These are phyloP conservation scores for Digitaria exilis DNA, from an alignment of 202 grass and related monocot genomes.

Conservation along the genomic window DNA sequence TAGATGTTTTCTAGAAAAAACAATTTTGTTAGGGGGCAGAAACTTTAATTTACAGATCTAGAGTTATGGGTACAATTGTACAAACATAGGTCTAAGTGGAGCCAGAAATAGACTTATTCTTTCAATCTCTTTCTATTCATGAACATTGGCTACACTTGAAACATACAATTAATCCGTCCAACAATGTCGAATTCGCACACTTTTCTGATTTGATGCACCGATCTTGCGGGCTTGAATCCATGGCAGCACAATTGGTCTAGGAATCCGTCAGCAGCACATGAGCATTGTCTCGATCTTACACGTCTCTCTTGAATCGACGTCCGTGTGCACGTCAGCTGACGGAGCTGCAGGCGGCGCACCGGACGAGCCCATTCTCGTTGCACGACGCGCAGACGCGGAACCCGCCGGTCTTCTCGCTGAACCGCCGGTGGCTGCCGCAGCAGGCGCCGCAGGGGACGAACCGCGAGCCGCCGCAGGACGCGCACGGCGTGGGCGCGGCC, in stretches of 20 bases:
- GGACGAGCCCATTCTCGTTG: slow-evolving; percentile 94
- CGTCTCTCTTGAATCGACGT: background rate
- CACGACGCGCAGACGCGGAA: slow-evolving; percentile 84
- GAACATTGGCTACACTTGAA: slow-evolving; percentile 26
- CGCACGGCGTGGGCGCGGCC: slow-evolving; percentile 48
- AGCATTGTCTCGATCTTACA: slow-evolving; percentile 21
- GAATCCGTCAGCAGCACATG: slow-evolving; percentile 1
- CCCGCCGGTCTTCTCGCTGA: slow-evolving; percentile 76
- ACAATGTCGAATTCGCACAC: background rate
- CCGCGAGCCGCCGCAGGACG: slow-evolving; percentile 58
- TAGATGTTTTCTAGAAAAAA: too few relatives aligned
- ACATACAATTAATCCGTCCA: slow-evolving; percentile 4
- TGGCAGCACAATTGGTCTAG: slow-evolving; percentile 12
- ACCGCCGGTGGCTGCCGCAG: slow-evolving; percentile 71
- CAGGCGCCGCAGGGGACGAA: slow-evolving; percentile 72
- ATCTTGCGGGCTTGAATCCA: slow-evolving; percentile 33
- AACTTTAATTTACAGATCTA: too few relatives aligned
- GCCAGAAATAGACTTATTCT: slow-evolving; percentile 5
- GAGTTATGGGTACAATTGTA: too few relatives aligned
- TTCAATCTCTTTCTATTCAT: slow-evolving; percentile 40
- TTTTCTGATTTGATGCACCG: slow-evolving; percentile 1
- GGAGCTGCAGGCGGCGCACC: slow-evolving; percentile 54
- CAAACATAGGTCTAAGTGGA: background rate
- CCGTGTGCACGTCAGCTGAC: slow-evolving; percentile 41
- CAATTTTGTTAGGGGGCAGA: too few relatives aligned